Percentiles rank a stretch among this genome's conserved stretches.
These are phyloP conservation scores for Boletus rufocinnamomeus DNA, from an alignment of 768 basidiomycete genomes.

Conservation along the genomic window DNA sequence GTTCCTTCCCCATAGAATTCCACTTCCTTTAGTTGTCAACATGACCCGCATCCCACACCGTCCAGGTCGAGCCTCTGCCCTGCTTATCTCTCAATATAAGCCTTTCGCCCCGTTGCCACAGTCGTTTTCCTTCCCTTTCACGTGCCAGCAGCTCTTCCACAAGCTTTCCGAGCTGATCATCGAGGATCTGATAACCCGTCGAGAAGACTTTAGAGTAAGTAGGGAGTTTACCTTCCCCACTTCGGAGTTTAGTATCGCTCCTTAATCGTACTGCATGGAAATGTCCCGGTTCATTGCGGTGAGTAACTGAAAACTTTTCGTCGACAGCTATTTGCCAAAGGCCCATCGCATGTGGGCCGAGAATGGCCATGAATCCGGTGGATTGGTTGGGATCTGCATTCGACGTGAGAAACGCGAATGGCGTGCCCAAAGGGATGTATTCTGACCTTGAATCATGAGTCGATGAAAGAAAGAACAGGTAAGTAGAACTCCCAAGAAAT, in stretches of 20 bases:
- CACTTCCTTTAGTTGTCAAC: not conserved
- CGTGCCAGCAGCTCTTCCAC: not conserved
- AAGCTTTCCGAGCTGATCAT: constrained; percentile 8
- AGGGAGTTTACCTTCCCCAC: not conserved
- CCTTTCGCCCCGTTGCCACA: constrained; percentile 11
- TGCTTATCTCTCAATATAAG: not conserved
- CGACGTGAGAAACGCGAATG: constrained; percentile 23
- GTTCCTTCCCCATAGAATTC: not conserved
- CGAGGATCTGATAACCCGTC: constrained; percentile 11
- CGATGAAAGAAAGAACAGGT: not conserved
- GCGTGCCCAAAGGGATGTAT: constrained; percentile 2
- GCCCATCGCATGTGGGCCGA: constrained; percentile 21
- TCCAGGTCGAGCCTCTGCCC: constrained; percentile 6
- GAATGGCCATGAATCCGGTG: constrained; percentile 21
- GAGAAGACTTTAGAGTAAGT: constrained; percentile 12
- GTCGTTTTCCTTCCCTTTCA: constrained; percentile 2
- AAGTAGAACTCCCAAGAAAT: not conserved
- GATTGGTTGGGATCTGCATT: constrained; percentile 10
- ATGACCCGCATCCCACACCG: constrained; percentile 22
- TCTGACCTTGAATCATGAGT: constrained; percentile 14
- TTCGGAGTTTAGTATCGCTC: not conserved
- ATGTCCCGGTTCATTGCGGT: not conserved
- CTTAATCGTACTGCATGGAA: constrained; percentile 13
- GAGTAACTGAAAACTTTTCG: not conserved
- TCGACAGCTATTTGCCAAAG: constrained; percentile 5